phyloP scores from a whole-genome alignment of 805 yeast genomes.

The Lipomyces kockii region DNA sequence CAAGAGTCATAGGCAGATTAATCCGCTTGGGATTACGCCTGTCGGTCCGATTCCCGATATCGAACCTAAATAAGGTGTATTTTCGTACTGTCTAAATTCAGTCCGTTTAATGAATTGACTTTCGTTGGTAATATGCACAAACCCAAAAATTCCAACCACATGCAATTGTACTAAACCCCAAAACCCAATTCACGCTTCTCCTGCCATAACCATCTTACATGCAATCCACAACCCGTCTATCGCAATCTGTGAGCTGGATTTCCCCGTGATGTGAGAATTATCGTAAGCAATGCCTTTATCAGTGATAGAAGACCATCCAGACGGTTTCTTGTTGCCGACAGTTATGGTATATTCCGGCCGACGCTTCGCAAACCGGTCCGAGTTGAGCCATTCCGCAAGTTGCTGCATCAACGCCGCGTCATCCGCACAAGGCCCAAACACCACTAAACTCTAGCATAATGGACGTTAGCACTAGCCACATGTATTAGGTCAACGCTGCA shows the following conservation, averaged over 20 bases:
- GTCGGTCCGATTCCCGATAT: conserved; percentile 86
- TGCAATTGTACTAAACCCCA: not conserved
- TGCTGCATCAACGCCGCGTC: conserved; percentile 9
- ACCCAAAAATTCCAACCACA: no score
- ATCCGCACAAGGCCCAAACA: conserved; percentile 29
- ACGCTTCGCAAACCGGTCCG: conserved; percentile 17
- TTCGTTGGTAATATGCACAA: no score
- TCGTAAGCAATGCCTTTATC: conserved; percentile 2
- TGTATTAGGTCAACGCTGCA: not conserved
- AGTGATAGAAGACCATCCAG: not conserved
- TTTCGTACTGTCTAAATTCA: not conserved
- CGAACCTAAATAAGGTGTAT: conserved; percentile 46
- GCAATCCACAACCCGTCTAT: conserved; percentile 33
- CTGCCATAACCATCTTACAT: conserved; percentile 17
- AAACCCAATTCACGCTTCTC: conserved; percentile 9
- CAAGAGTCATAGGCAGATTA: conserved; percentile 76
- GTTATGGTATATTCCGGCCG: conserved; percentile 20
- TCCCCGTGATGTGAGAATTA: not conserved
- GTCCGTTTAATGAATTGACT: no score
- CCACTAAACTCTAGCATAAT: conserved; percentile 14
- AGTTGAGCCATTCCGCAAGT: conserved; percentile 10
- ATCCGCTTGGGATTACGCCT: conserved; percentile 84
- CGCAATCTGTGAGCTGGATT: conserved; percentile 25
- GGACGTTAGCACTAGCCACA: not conserved
- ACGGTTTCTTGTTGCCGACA: conserved; percentile 11